Evolutionary conservation across 1,284 basidiomycete genomes (phyloP).

Genomic region (Mixia osmundae): DNA sequence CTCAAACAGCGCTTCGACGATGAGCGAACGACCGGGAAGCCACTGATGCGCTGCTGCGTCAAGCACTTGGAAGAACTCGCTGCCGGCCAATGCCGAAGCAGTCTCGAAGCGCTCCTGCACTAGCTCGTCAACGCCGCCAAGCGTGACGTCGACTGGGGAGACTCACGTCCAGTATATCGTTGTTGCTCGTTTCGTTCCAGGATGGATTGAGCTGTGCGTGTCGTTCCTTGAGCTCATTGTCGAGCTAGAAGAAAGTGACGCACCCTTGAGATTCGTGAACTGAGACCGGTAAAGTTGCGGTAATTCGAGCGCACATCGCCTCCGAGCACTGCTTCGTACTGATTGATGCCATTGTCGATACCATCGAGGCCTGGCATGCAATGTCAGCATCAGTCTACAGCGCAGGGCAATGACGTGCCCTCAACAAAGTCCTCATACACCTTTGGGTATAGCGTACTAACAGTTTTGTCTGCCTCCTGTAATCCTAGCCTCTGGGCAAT

Average conservation of each 20-base stretch:
- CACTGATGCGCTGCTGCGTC: conserved; percentile 69
- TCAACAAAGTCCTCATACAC: conserved; percentile 37
- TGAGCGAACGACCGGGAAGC: conserved; percentile 73
- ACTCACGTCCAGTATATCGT: conserved; percentile 44
- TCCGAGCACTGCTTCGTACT: conserved; percentile 34
- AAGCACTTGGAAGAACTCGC: conserved; percentile 60
- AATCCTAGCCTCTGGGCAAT: conserved; percentile 41
- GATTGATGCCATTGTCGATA: conserved; percentile 80
- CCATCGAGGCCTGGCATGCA: conserved; percentile 75
- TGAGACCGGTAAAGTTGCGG: conserved; percentile 51
- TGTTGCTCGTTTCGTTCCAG: conserved; percentile 58
- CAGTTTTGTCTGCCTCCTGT: conserved; percentile 33
- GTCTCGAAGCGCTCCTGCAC: conserved; percentile 43
- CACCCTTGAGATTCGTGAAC: conserved; percentile 41
- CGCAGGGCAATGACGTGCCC: not conserved
- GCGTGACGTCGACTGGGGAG: not conserved
- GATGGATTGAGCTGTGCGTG: conserved; percentile 42
- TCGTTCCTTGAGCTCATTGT: not conserved
- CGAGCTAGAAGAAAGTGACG: not conserved
- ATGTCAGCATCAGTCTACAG: not conserved
- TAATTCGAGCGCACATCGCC: conserved; percentile 33
- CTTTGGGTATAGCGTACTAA: conserved; percentile 61
- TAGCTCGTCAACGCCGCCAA: not conserved
- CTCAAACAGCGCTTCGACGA: conserved; percentile 41
- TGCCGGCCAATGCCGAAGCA: conserved; percentile 61